Percentiles rank a stretch among this genome's conserved stretches.
These are phyloP conservation scores for Pythium vanterpoolii DNA, from an alignment of 352 stramenopile species.

Conservation along the genomic window DNA sequence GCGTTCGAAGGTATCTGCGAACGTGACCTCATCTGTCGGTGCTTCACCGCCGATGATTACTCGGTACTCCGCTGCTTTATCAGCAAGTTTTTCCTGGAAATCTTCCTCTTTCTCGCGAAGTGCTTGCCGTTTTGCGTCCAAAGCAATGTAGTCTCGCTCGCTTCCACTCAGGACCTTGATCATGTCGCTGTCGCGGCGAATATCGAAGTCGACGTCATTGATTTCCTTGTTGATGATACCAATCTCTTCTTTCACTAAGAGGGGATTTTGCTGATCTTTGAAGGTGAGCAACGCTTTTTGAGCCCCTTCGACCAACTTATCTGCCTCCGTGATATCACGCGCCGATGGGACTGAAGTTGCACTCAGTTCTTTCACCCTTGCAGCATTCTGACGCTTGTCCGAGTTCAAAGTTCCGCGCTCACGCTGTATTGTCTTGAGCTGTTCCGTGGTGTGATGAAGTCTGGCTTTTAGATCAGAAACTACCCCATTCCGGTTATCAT, in stretches of 20 bases:
- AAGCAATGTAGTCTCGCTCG: conserved; percentile 40
- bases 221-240: conserved; percentile 41
- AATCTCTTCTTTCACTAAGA: conserved; percentile 43
- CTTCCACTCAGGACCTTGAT: conserved; percentile 51
- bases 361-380: conserved; percentile 42
- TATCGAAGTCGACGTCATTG: conserved; percentile 37
- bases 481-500: conserved; percentile 42
- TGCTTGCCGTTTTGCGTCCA: conserved; percentile 51
- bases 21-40: conserved; percentile 28
- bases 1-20: conserved; percentile 22
- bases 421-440: conserved; percentile 41
- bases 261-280: conserved; percentile 38
- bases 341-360: conserved; percentile 35
- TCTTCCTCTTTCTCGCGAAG: conserved; percentile 40
- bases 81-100: conserved; percentile 36
- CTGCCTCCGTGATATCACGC: conserved; percentile 47
- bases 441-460: conserved; percentile 46
- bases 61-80: conserved; percentile 46
- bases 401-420: conserved; percentile 37
- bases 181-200: conserved; percentile 43
- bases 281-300: conserved; percentile 41
- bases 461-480: conserved; percentile 50
- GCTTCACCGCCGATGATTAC: conserved; percentile 27
- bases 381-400: conserved; percentile 40
- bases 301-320: conserved; percentile 38